Conservation (phyloP, 345 rosid species). For the Eucalyptus coolabah region DNA sequence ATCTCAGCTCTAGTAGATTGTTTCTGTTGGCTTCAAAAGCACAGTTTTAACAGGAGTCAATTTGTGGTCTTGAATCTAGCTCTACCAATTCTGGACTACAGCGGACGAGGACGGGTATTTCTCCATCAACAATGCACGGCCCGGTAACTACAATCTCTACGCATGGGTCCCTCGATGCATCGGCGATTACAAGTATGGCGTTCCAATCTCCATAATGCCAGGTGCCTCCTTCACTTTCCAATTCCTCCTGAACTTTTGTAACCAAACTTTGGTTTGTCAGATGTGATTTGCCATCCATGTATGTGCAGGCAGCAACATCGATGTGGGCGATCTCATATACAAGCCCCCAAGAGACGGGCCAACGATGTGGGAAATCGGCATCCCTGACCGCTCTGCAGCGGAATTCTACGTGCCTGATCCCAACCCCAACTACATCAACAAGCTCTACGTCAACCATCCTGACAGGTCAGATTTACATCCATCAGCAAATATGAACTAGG, state of each 20-base stretch:
- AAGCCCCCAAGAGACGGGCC: slow-evolving; percentile 61
- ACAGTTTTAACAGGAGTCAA: not conserved
- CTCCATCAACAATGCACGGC: slow-evolving; percentile 23
- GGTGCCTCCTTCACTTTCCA: slow-evolving; percentile 14
- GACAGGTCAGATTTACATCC: slow-evolving; percentile 33
- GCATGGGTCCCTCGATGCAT: slow-evolving; percentile 84
- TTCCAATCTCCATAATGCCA: slow-evolving; percentile 24
- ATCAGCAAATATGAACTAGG: not conserved
- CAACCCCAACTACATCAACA: slow-evolving; percentile 35
- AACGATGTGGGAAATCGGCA: slow-evolving; percentile 62
- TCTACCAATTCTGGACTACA: slow-evolving; percentile 77
- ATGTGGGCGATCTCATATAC: slow-evolving; percentile 25
- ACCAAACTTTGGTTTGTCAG: not conserved
- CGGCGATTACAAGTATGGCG: slow-evolving; percentile 56
- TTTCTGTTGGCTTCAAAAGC: not conserved
- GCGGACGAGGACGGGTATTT: slow-evolving; percentile 55
- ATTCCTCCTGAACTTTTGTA: not conserved
- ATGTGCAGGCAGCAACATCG: slow-evolving; percentile 20
- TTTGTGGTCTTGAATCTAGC: slow-evolving; percentile 9
- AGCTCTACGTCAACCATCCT: slow-evolving; percentile 42
- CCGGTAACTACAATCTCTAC: slow-evolving; percentile 53
- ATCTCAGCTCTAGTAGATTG: not conserved
- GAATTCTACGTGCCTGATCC: slow-evolving; percentile 60
- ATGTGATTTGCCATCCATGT: not conserved
- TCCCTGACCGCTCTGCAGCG: slow-evolving; percentile 51